Base-by-base conservation (phyloP, 1,284 basidiomycete species). In the Leccinum pallidistipes region DNA sequence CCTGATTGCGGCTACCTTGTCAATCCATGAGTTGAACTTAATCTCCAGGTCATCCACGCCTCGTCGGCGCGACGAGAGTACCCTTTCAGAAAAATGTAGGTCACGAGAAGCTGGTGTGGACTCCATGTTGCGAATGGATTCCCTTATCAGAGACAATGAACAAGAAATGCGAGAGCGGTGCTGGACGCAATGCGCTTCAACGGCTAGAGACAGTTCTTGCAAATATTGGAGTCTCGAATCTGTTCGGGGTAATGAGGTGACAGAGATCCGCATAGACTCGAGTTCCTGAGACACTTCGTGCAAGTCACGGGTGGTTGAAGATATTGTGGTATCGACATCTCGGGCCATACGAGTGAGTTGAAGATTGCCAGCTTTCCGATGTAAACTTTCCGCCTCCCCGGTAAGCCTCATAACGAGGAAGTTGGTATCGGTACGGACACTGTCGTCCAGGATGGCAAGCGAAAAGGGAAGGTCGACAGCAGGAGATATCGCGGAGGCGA, bases 351-450 rank as follows among this genome's bases (percentile, higher is more conserved):
- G 78, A 9, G 84, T 82, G 12, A 88, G 71, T 34, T 78, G 78
- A 60, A 88, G 75, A 65, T 83, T 80, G 50, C 77, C 73, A 11
- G 77, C 73, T 57, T 81, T 80, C 54, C 81, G 80, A 36, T 79
- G 73, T 29, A 91, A 73, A 18, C 70, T 72, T 61, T 85, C 83
- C 27, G 86, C 62, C 27, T 79, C 80, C 12, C 86, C 85, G 6
- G 80, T 80, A 16, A 94, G 80, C 55, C 79, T 79, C 71, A 91
- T 83, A 29, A 85, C 79, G 65, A 86, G 86, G 6, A 82, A 78
- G 70, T 95, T 95, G 27, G 83, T 84, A 68, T 92, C 87, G 12
- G 80, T 74, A 3, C 92, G 87, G 34, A 94, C 88, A 38, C 78
- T 78, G 53, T 82, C 81, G 68, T 95, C 91, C 18, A 93, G 74